Base-by-base conservation (phyloP, 257 asterid species). In the Solanum dulcamara region DNA sequence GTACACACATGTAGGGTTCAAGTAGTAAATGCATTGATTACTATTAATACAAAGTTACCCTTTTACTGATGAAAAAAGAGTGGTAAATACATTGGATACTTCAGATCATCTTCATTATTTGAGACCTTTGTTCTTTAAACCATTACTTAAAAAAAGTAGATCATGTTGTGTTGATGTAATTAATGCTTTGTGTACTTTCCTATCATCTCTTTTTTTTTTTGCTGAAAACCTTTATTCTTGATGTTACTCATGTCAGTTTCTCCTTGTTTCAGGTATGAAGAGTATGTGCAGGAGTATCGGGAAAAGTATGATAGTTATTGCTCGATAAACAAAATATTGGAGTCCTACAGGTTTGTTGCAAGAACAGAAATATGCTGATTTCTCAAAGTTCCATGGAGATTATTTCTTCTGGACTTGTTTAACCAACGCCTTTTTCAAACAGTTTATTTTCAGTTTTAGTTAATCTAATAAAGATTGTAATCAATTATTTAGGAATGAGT, bases 281-380 rank as follows among this genome's bases (percentile, higher is more conserved):
- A 88, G 83, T 95, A 97, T 87, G 97, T 97, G 85, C 90, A 94
- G 89, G 99, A 97, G 89, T 97, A 86, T 90, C 92, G 90, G 86
- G 99, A 95, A 90, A 97, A 97, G 88, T 93, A 93, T 64, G 95
- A 92, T 59, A 90, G 87, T 85, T 95, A 95, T 86, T 85, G 87
- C 82, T 95, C 95, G 51, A 85, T 97, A 90, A 89, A 86, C 90
- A 92, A 90, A 85, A 88, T 89, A 72, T 90, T 97, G 90, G 97
- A 92, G 89, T 88, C 97, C 53, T 94, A 92, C 92, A 90, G 98
- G 99, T 97, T 92, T 51, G 71, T 84, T 86, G 24, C 70, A 88
- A 85, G 51, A 71, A 53, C 5, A 32, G 48, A 22, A 9, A 17
- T 74, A 44, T 84, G 81, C 79, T 50, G 62, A 71, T 85, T 83